Conservation (phyloP, 2,329 filamentous ascomycete genomes). For the Sclerotinia borealis region DNA sequence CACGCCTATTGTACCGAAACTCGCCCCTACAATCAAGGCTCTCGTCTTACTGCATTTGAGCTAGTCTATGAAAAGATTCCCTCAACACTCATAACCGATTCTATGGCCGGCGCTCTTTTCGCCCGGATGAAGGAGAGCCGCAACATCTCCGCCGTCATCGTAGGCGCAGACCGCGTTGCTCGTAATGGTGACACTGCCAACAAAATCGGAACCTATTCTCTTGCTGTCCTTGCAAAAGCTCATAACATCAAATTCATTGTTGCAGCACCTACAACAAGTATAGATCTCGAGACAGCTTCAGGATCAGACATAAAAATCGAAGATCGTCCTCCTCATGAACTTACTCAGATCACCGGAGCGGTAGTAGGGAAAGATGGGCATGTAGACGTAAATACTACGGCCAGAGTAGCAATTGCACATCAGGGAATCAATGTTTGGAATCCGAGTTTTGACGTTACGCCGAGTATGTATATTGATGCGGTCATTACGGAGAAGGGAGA, state of each 20-base stretch:
- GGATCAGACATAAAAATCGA: slow-evolving; percentile 85
- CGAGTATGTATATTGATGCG: slow-evolving; percentile 80
- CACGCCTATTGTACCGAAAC: slow-evolving; percentile 97
- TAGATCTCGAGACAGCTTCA: slow-evolving; percentile 74
- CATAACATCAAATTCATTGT: slow-evolving; percentile 94
- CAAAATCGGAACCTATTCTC: slow-evolving; percentile 92
- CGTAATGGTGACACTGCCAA: slow-evolving; percentile 97
- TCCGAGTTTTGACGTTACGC: slow-evolving; percentile 93
- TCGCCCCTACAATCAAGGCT: slow-evolving; percentile 95
- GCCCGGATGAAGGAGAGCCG: slow-evolving; percentile 52
- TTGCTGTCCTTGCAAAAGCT: slow-evolving; percentile 82
- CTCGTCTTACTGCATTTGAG: slow-evolving; percentile 89
- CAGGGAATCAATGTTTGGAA: slow-evolving; percentile 86
- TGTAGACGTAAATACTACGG: slow-evolving; percentile 56
- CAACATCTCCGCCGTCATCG: slow-evolving; percentile 79
- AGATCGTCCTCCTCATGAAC: slow-evolving; percentile 72
- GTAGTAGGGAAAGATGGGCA: slow-evolving; percentile 57
- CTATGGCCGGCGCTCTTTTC: slow-evolving; percentile 89
- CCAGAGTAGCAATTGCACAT: slow-evolving; percentile 73
- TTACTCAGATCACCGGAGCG: slow-evolving; percentile 79
- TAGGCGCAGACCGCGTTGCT: slow-evolving; percentile 91
- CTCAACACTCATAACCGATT: slow-evolving; percentile 87
- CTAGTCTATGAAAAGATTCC: slow-evolving; percentile 92
- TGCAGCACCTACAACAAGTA: slow-evolving; percentile 88
- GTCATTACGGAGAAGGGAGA: slow-evolving; percentile 91